Evolutionary conservation across 495 filamentous ascomycete species (phyloP).

Genomic region (Aspergillus avenaceus): DNA sequence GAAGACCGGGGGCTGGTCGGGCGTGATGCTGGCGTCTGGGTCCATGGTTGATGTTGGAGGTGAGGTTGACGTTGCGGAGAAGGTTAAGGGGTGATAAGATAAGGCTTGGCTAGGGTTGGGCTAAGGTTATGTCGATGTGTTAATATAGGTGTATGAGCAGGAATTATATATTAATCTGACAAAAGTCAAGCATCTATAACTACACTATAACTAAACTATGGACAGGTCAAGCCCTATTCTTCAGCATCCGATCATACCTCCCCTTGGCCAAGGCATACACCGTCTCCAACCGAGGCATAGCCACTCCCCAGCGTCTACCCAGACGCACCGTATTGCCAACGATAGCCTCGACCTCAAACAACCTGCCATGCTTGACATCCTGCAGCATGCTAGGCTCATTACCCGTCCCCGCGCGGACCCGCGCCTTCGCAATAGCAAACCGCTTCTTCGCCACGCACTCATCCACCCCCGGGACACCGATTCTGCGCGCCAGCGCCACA

Average conservation of each 20-base stretch:
- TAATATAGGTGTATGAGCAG: too few relatives aligned
- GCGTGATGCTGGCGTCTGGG: constrained; percentile 19
- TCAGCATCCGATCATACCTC: constrained; percentile 9
- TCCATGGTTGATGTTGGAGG: constrained; percentile 22
- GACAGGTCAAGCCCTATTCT: not conserved
- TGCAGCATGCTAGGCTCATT: constrained; percentile 45
- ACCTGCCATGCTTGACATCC: constrained; percentile 33
- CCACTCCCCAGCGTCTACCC: constrained; percentile 35
- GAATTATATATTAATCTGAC: too few relatives aligned
- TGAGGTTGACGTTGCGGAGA: not conserved
- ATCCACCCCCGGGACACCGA: constrained; percentile 37
- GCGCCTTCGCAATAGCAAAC: constrained; percentile 27
- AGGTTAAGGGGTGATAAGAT: not conserved
- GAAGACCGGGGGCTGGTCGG: constrained; percentile 56
- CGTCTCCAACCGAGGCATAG: constrained; percentile 37
- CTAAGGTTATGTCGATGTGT: too few relatives aligned
- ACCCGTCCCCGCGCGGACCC: constrained; percentile 25
- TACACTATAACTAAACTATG: not conserved
- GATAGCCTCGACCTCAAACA: constrained; percentile 51
- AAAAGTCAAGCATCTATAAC: too few relatives aligned
- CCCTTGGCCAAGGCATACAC: constrained; percentile 17
- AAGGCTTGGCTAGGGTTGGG: not conserved
- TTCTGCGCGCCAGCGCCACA: constrained; percentile 36
- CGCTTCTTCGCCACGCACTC: constrained; percentile 32
- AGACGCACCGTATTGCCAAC: constrained; percentile 46